Conservation (phyloP, 352 stramenopile genomes). For the Pythium monospermum region DNA sequence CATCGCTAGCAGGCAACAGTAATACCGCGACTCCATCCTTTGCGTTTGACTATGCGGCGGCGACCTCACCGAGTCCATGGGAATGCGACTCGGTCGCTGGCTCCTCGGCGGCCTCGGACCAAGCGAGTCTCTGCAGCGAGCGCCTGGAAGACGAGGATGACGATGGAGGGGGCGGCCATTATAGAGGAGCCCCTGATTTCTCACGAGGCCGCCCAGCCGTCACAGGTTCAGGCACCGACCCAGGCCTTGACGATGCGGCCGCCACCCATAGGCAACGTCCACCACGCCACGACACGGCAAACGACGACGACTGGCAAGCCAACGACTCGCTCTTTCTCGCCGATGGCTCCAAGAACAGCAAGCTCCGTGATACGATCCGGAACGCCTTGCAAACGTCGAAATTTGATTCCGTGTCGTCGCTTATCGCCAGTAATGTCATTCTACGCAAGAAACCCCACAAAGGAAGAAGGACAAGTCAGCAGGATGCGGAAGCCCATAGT, state of each 20-base stretch:
- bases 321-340: constrained; percentile 83
- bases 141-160: constrained; percentile 28
- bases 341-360: constrained; percentile 82
- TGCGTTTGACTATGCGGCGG: constrained; percentile 25
- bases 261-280: too few species aligned
- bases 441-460: constrained; percentile 41
- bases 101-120: constrained; percentile 24
- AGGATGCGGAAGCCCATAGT: neutral
- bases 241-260: too few species aligned
- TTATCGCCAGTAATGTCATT: constrained; percentile 74
- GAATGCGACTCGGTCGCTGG: constrained; percentile 58
- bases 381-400: constrained; percentile 77
- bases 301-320: constrained; percentile 51
- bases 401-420: constrained; percentile 88
- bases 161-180: constrained; percentile 5
- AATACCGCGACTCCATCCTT: constrained; percentile 9
- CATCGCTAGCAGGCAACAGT: constrained; percentile 7
- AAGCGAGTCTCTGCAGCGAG: constrained; percentile 41
- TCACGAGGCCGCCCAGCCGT: constrained; percentile 3
- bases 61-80: constrained; percentile 34
- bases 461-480: neutral
- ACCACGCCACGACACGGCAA: neutral
- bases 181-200: constrained; percentile 10
- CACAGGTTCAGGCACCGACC: neutral
- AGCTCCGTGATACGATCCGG: constrained; percentile 79